These are phyloP conservation scores for Fusarium newnesense DNA, from an alignment of 2,329 filamentous ascomycete species.

Conservation along the genomic window DNA sequence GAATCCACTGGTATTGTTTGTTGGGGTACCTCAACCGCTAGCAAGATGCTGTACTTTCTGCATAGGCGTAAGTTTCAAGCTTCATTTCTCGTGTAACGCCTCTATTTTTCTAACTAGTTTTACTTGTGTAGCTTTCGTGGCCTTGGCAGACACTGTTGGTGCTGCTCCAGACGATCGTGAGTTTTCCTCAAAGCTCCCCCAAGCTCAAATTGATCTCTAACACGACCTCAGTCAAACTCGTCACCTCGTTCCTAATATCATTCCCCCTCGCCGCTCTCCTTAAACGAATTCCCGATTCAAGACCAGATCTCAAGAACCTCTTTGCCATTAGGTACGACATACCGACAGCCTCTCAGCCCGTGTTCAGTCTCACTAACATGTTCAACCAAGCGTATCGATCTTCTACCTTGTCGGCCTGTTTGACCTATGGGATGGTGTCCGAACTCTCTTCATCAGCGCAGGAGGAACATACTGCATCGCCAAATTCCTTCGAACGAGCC, in stretches of 20 bases:
- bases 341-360: neutral
- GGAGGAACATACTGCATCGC: constrained; percentile 85
- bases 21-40: neutral
- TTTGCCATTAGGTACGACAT: constrained; percentile 79
- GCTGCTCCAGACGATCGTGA: constrained; percentile 54
- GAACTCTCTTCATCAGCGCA: constrained; percentile 82
- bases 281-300: constrained; percentile 88
- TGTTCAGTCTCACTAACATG: constrained; percentile 2
- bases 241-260: constrained; percentile 88
- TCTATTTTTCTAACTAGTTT: constrained; percentile 20
- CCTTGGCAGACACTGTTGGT: constrained; percentile 46
- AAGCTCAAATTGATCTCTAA: constrained; percentile 22
- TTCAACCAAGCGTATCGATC: constrained; percentile 70
- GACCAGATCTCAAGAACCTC: constrained; percentile 85
- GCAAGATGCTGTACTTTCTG: constrained; percentile 36
- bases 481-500: constrained; percentile 78
- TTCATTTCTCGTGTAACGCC: neutral
- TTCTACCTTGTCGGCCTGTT: constrained; percentile 97
- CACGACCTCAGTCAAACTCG: constrained; percentile 80
- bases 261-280: constrained; percentile 90
- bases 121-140: constrained; percentile 47
- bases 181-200: constrained; percentile 9
- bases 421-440: constrained; percentile 86
- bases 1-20: neutral
- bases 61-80: constrained; percentile 31